Evolutionary conservation across 176 grass and related monocot species (phyloP).

Genomic region (Leersia perrieri): DNA sequence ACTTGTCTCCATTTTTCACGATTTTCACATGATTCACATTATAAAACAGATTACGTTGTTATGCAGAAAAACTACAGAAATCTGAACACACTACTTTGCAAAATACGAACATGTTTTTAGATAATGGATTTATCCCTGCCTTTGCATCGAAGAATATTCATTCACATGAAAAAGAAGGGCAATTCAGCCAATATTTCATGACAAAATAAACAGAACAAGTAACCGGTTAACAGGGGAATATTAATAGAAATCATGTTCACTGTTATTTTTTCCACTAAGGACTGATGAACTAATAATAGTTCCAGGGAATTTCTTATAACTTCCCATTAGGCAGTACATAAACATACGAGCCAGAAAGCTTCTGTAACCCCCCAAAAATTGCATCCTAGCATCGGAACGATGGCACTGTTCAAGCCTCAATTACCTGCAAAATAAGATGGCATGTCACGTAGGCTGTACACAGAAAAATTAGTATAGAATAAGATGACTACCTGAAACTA

Average conservation of each 20-base stretch:
- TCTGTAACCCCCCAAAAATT: constrained; percentile 18
- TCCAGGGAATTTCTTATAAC: constrained; percentile 18
- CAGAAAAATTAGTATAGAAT: neutral
- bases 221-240: neutral
- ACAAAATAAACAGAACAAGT: neutral
- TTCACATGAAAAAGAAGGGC: neutral
- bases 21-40: neutral
- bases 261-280: neutral
- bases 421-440: constrained; percentile 36
- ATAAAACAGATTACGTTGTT: neutral
- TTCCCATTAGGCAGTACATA: neutral
- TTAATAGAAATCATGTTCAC: constrained; percentile 8
- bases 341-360: neutral
- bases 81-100: too few relatives aligned
- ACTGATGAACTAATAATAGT: neutral
- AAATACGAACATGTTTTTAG: too few relatives aligned
- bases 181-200: neutral
- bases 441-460: neutral
- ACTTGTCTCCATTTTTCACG: neutral
- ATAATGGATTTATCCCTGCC: too few relatives aligned
- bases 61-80: neutral
- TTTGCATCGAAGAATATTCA: neutral
- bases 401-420: neutral
- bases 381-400: neutral
- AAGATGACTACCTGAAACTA: neutral